Evolutionary conservation across 2,329 filamentous ascomycete genomes (phyloP), one percentile per base, ranked within the genome.

Genomic region (Cercospora canescens): DNA sequence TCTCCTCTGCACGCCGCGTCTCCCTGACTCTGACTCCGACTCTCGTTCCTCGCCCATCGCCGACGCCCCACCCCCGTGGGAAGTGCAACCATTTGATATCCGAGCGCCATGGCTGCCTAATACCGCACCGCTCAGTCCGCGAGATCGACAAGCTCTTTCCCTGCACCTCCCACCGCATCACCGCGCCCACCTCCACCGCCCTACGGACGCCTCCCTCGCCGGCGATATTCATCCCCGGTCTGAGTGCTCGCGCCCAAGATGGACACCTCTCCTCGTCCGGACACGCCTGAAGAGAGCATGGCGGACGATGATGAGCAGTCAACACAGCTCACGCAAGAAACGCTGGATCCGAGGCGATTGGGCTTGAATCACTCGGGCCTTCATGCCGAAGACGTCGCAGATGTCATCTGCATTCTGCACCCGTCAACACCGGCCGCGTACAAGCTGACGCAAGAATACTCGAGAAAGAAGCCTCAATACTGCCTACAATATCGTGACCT

Each of bases 361-460:
- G 93, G 93, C 63, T 85, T 90, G 76, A 91, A 92, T 78, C 91
- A 92, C 76, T 95, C 92, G 45, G 92, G 92, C 63, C 88, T 97
- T 67, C 90, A 87, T 61, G 90, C 94, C 71, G 87, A 91, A 70
- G 94, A 97, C 77, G 87, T 95, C 58, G 87, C 92, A 68, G 94
- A 97, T 79, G 92, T 97, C 72, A 87, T 97, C 70, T 96, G 93
- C 80, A 88, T 97, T 64, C 85, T 98, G 30, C 89, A 96, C 72
- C 94, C 94, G 11, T 88, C 87, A 70, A 92, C 93, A 2, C 83
- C 87, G 41, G 86, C 87, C 24, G 92, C 94, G 21, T 89, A 90
- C 69, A 82, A 84, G 69, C 91, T 94, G 72, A 88, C 94, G n/a
- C 79, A 82, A 48, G 79, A 82, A 2, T 87, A 87, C 21, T 83